A percentile compares a stretch with the other conserved stretches of the same genome.
phyloP scores from a whole-genome alignment of 495 filamentous ascomycete genomes.

The Apiosordaria backusii region DNA sequence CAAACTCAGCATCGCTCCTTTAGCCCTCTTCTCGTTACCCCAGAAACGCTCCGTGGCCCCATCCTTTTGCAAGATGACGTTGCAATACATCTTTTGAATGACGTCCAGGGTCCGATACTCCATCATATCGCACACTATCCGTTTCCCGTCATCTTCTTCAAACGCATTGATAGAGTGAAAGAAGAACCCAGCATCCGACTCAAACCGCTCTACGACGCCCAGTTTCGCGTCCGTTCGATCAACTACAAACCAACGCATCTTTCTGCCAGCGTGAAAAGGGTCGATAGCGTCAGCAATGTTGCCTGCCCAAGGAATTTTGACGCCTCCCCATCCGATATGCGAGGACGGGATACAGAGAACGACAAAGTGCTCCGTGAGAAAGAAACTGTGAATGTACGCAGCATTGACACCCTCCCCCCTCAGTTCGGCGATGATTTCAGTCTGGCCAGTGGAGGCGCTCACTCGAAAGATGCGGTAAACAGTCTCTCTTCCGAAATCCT shows the following conservation, averaged over 20 bases:
- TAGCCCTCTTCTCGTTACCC: slow-evolving; percentile 31
- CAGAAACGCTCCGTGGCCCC: slow-evolving; percentile 27
- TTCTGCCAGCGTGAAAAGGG: slow-evolving; percentile 46
- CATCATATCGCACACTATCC: slow-evolving; percentile 51
- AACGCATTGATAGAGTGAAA: slow-evolving; percentile 77
- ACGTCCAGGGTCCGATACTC: slow-evolving; percentile 54
- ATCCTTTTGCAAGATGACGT: slow-evolving; percentile 51
- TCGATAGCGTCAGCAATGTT: slow-evolving; percentile 58
- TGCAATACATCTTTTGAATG: slow-evolving; percentile 54
- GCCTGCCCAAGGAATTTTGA: slow-evolving; percentile 50
- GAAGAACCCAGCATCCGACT: slow-evolving; percentile 62
- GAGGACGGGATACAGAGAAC: slow-evolving; percentile 61
- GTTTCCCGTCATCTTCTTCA: slow-evolving; percentile 47
- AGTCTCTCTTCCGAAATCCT: slow-evolving; percentile 41
- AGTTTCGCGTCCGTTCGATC: slow-evolving; percentile 48
- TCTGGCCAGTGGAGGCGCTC: slow-evolving; percentile 57
- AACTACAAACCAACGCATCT: slow-evolving; percentile 65
- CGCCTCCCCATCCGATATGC: slow-evolving; percentile 45
- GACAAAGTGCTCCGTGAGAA: slow-evolving; percentile 61
- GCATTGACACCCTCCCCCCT: slow-evolving; percentile 19
- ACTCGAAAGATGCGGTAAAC: slow-evolving; percentile 64
- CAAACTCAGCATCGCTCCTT: slow-evolving; percentile 35
- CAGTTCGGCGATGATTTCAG: slow-evolving; percentile 67
- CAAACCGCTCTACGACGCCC: slow-evolving; percentile 57
- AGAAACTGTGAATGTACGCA: slow-evolving; percentile 73